Base-by-base conservation (phyloP, 352 stramenopile genomes). In the Globisporangium camurandrum region DNA sequence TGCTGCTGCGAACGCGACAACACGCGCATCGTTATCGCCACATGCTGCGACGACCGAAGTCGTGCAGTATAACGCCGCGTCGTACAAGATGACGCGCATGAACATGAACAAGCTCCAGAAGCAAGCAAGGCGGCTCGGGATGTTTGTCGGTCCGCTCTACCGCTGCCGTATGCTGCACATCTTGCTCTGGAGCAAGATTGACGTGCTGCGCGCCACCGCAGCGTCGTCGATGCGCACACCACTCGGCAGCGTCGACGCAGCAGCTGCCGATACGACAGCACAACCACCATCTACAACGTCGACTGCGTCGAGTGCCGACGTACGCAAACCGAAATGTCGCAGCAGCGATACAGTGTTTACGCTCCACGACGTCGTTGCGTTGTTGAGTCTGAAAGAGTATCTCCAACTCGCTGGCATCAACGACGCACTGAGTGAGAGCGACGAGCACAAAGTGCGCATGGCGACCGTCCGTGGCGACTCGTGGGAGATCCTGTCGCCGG, bases 81-180 rank as follows among this genome's bases (percentile, higher is more conserved):
- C 76, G 31, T 91, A 87, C 59, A 87, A 86, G 50, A 31, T 74
- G 12, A 71, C 75, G 20, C 75, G 79, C 5, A 56, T 82, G 49
- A 64, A 83, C 17, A 49, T 86, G 22, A 64, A 63, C 5, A 77
- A 74, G 38, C 54, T 84, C 2, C 69, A 78, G 50, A 86, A 86
- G 51, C 82, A 93, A 67, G 71, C 64, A 20, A 74, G 78, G n/a
- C 61, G 68, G 16, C 61, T 93, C 11, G 82, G 82, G 9, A 84
- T 82, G 62, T 78, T 77, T 56, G 86, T 87, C 23, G 82, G 82
- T 0, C 74, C 82, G 37, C 59, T 90, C 53, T 88, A 79, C 43
- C 80, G 82, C 16, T 86, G 70, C 46, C 71, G 67, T 19, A 61
- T 64, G 3, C 67, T 93, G 26, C 82, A 93, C 39, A 34, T 89